Percentiles rank a stretch among this genome's conserved stretches.
phyloP scores from a whole-genome alignment of 169 alveolate genomes.

The Eimeria praecox region DNA sequence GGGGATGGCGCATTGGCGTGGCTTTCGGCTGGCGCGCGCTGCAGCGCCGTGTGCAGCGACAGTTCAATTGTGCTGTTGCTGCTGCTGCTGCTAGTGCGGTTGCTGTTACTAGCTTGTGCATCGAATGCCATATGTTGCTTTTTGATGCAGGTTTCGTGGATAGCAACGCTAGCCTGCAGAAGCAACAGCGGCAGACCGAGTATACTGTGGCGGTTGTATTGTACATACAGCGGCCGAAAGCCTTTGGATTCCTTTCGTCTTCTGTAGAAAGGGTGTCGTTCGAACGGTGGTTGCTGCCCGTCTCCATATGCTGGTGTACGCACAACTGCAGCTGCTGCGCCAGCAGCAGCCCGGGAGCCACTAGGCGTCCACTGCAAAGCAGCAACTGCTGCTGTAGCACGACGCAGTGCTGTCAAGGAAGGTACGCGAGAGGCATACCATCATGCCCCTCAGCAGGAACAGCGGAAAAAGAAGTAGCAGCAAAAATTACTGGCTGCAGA shows the following conservation, averaged over 20 bases:
- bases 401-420: slow-evolving; percentile 62
- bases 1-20: not conserved
- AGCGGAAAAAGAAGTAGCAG: not conserved
- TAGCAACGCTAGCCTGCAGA: slow-evolving; percentile 32
- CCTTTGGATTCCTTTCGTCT: slow-evolving; percentile 64
- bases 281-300: slow-evolving; percentile 71
- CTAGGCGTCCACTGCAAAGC: not conserved
- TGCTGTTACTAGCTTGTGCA: too few species aligned
- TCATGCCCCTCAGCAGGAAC: slow-evolving; percentile 17
- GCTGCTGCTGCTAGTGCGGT: slow-evolving; percentile 16
- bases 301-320: slow-evolving; percentile 65
- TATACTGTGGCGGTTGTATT: slow-evolving; percentile 49
- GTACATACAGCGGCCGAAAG: slow-evolving; percentile 55
- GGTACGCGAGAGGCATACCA: not conserved
- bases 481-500: not conserved
- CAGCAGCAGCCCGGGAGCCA: slow-evolving; percentile 46
- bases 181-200: slow-evolving; percentile 51
- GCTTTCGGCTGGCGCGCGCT: not conserved
- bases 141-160: slow-evolving; percentile 37
- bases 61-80: not conserved
- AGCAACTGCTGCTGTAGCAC: slow-evolving; percentile 76
- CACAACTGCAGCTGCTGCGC: slow-evolving; percentile 52
- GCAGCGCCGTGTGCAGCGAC: not conserved
- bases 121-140: not conserved
- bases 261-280: slow-evolving; percentile 55